Conservation (phyloP, 306 rosid genomes). For the cucumber (Cucumis sativus) region Cucumber_9930_V3 NC_026660.2:4741001-4741500, state of each 20-base stretch:
- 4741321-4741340: neutral
- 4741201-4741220: neutral
- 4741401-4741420: too few species aligned
- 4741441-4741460: too few species aligned
- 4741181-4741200: neutral
- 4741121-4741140: neutral
- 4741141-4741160: neutral
- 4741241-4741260: neutral
- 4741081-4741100: slow-evolving; percentile 3
- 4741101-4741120: neutral
- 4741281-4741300: neutral
- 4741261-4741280: neutral
- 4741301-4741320: neutral
- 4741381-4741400: too few species aligned
- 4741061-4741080: slow-evolving; percentile 7
- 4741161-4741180: neutral
- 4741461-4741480: too few species aligned
- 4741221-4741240: neutral
- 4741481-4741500: too few species aligned
- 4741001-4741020: too few species aligned
- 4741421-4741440: too few species aligned
- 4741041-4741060: neutral
- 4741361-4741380: too few species aligned
- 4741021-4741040: too few species aligned
- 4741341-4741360: neutral